Evolutionary conservation across 805 yeast genomes (phyloP).

Genomic region (Saccharomycopsis fibuligera): DNA sequence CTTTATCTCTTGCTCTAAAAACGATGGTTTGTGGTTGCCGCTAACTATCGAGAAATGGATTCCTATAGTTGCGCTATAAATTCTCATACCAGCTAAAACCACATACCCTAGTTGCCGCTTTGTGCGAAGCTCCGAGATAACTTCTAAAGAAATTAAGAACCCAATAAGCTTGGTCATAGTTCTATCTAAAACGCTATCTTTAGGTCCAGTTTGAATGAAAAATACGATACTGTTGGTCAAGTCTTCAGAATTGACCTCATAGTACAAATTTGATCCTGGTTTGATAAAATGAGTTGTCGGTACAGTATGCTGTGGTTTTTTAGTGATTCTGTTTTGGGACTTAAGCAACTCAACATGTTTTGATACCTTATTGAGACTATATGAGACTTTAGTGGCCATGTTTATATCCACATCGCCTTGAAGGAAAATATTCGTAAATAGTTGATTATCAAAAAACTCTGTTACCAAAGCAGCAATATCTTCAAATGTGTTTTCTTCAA

Average conservation of each 20-base stretch:
- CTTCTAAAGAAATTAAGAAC: conserved; percentile 38
- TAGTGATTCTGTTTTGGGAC: neutral
- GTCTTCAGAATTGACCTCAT: conserved; percentile 38
- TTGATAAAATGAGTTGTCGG: conserved; percentile 37
- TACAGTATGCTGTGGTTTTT: neutral
- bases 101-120: conserved; percentile 58
- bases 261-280: conserved; percentile 31
- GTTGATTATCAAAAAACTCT: conserved; percentile 23
- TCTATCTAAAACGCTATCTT: conserved; percentile 31
- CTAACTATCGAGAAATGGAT: conserved; percentile 49
- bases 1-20: conserved; percentile 41
- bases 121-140: conserved; percentile 44
- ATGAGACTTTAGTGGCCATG: conserved; percentile 23
- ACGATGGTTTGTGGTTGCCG: conserved; percentile 35
- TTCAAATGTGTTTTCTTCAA: conserved; percentile 42
- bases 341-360: conserved; percentile 23
- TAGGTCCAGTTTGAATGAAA: conserved; percentile 51
- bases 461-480: conserved; percentile 30
- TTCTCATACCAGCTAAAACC: conserved; percentile 50
- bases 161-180: conserved; percentile 42
- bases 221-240: conserved; percentile 46
- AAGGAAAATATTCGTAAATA: conserved; percentile 35
- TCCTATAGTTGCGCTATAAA: conserved; percentile 48
- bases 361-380: conserved; percentile 26
- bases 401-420: conserved; percentile 41